Evolutionary conservation across 2,329 filamentous ascomycete species (phyloP).

Genomic region (Talaromyces sp.): DNA sequence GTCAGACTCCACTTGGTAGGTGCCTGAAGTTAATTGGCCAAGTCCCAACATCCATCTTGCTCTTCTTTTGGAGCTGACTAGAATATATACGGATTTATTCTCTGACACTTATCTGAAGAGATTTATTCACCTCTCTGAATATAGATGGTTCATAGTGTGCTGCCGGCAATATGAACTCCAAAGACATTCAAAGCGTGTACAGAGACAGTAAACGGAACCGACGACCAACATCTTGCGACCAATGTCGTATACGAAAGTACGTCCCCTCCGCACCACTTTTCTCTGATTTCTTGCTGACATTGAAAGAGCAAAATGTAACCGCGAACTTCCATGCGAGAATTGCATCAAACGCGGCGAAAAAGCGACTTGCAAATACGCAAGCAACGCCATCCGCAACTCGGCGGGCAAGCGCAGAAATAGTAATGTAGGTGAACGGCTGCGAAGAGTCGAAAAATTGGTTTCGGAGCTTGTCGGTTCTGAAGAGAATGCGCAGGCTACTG

Average conservation of each 20-base stretch:
- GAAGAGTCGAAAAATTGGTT: constrained; percentile 17
- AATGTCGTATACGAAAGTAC: constrained; percentile 18
- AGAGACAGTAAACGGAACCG: constrained; percentile 17
- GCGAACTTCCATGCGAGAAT: constrained; percentile 13
- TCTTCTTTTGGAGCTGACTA: background rate
- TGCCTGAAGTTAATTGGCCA: background rate
- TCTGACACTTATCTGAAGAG: background rate
- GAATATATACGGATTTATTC: background rate
- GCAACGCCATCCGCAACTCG: constrained; percentile 15
- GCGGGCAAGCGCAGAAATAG: constrained; percentile 38
- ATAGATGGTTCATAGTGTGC: too few relatives aligned
- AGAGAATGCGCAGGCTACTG: background rate
- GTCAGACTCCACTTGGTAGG: background rate
- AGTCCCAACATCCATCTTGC: background rate
- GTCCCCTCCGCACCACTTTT: background rate
- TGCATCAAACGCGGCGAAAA: constrained; percentile 16
- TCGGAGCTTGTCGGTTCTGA: constrained; percentile 10
- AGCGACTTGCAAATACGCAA: constrained; percentile 14
- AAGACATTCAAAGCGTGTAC: constrained; percentile 6
- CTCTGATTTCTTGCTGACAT: background rate
- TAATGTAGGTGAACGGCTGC: constrained; percentile 58
- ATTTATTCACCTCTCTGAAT: background rate
- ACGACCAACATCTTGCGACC: constrained; percentile 18
- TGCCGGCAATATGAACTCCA: background rate
- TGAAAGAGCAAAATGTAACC: constrained; percentile 15